Evolutionary conservation across 495 filamentous ascomycete genomes (phyloP).

Genomic region (Clohesyomyces aquaticus): DNA sequence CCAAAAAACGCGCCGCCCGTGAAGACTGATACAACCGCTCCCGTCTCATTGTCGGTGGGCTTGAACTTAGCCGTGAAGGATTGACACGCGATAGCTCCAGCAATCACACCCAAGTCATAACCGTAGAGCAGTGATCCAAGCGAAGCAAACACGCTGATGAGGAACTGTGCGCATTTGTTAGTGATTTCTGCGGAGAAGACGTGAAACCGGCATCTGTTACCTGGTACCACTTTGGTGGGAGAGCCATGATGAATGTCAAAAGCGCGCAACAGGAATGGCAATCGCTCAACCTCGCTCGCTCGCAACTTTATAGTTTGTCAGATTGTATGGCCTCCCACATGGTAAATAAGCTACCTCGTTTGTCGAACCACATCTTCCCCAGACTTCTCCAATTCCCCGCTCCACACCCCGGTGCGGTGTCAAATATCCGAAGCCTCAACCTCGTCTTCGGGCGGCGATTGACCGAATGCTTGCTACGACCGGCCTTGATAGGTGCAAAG

Average conservation of each 20-base stretch:
- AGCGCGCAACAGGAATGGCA: not conserved
- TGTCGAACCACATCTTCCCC: conserved; percentile 17
- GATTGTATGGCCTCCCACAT: too few species aligned
- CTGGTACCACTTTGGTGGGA: conserved; percentile 62
- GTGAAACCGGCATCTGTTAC: too few species aligned
- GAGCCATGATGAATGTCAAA: conserved; percentile 50
- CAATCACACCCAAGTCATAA: conserved; percentile 52
- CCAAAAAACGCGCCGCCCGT: conserved; percentile 66
- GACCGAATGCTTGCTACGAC: too few species aligned
- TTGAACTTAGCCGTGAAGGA: conserved; percentile 57
- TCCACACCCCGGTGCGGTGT: not conserved
- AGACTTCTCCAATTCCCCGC: conserved; percentile 25
- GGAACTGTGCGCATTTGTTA: conserved; percentile 40
- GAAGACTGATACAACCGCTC: conserved; percentile 70
- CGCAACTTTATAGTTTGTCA: conserved; percentile 20
- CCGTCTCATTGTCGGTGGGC: conserved; percentile 60
- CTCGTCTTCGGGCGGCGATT: not conserved
- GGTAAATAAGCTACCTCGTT: not conserved
- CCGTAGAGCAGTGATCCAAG: conserved; percentile 49
- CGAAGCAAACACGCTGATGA: conserved; percentile 49
- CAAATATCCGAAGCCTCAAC: conserved; percentile 16
- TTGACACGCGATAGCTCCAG: conserved; percentile 44
- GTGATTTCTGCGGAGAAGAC: too few species aligned
- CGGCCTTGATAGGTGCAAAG: not conserved
- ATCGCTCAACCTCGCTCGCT: not conserved